Conservation (phyloP, 2,329 filamentous ascomycete species). For the Exophiala sideris region DNA sequence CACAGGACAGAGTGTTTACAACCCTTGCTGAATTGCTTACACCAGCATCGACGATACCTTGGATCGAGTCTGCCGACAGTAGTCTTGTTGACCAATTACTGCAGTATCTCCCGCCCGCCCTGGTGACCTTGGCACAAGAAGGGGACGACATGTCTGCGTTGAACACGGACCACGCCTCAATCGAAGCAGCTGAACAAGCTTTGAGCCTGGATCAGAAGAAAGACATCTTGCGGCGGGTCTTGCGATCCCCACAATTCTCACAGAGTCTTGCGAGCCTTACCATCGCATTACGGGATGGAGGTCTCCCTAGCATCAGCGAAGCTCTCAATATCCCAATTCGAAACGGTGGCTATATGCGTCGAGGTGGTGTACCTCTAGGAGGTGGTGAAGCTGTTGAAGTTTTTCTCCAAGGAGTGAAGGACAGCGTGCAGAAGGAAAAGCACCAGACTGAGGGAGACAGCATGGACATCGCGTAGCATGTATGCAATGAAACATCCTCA, state of each 20-base stretch:
- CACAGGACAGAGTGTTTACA: conserved; percentile 67
- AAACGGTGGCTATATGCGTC: conserved; percentile 77
- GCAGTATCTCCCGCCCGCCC: conserved; percentile 70
- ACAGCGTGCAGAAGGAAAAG: conserved; percentile 54
- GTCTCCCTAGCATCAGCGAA: conserved; percentile 83
- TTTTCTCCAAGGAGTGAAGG: conserved; percentile 86
- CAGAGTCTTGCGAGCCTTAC: conserved; percentile 84
- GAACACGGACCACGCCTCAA: conserved; percentile 66
- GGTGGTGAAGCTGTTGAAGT: conserved; percentile 85
- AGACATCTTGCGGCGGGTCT: conserved; percentile 71
- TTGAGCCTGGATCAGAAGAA: conserved; percentile 76
- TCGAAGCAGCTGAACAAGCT: conserved; percentile 70
- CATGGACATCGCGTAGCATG: conserved; percentile 42
- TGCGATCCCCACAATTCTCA: conserved; percentile 84
- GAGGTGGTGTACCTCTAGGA: conserved; percentile 77
- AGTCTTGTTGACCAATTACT: conserved; percentile 71
- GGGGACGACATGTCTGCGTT: conserved; percentile 57
- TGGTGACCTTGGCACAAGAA: conserved; percentile 73
- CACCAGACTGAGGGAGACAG: conserved; percentile 29
- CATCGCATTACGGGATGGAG: conserved; percentile 83
- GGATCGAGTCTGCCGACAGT: conserved; percentile 64
- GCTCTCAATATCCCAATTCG: conserved; percentile 76
- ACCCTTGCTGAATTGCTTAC: conserved; percentile 82
- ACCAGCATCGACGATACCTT: conserved; percentile 71
- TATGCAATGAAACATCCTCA: too few species aligned